Conservation (phyloP, 495 filamentous ascomycete genomes). For the Cryomyces antarcticus region DNA sequence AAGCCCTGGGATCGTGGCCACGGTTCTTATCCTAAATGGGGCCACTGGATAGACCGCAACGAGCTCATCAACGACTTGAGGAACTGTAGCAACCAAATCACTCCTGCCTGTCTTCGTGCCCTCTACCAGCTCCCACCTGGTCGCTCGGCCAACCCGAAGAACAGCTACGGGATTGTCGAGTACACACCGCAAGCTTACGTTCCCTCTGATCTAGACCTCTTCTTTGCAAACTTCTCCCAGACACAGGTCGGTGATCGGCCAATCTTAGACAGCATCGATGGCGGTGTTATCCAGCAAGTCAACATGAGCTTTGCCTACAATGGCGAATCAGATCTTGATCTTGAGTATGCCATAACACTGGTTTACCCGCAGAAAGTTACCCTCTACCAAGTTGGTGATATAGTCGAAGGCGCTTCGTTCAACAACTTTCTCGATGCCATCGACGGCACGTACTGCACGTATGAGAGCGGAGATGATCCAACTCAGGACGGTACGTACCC, state of each 20-base stretch:
- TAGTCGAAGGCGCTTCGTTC: constrained; percentile 13
- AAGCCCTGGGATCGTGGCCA: too few relatives aligned
- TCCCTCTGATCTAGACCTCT: constrained; percentile 11
- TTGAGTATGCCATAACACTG: constrained; percentile 17
- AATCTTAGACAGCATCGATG: constrained; percentile 7
- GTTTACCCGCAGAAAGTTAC: constrained; percentile 22
- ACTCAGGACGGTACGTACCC: constrained; percentile 21
- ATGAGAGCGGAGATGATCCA: constrained; percentile 21
- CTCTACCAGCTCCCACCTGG: constrained; percentile 30
- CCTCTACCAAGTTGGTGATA: constrained; percentile 22
- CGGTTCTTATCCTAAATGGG: too few relatives aligned
- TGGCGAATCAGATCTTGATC: constrained; percentile 20
- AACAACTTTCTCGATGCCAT: constrained; percentile 28
- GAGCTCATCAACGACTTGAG: constrained; percentile 8
- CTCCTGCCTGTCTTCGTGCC: constrained; percentile 31
- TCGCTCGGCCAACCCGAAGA: constrained; percentile 18
- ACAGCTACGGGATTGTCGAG: constrained; percentile 31
- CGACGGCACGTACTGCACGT: constrained; percentile 22
- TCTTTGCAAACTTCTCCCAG: constrained; percentile 7
- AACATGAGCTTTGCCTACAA: constrained; percentile 11
- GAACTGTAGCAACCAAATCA: constrained; percentile 27
- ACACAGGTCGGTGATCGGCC: constrained; percentile 2
- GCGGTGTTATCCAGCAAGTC: constrained; percentile 4
- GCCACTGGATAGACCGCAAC: too few relatives aligned
- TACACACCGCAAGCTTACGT: constrained; percentile 18